A percentile compares a stretch with the other conserved stretches of the same genome.
These are phyloP conservation scores for Oropetium thomaeum DNA, from an alignment of 176 grass and related monocot genomes.

Conservation along the genomic window DNA sequence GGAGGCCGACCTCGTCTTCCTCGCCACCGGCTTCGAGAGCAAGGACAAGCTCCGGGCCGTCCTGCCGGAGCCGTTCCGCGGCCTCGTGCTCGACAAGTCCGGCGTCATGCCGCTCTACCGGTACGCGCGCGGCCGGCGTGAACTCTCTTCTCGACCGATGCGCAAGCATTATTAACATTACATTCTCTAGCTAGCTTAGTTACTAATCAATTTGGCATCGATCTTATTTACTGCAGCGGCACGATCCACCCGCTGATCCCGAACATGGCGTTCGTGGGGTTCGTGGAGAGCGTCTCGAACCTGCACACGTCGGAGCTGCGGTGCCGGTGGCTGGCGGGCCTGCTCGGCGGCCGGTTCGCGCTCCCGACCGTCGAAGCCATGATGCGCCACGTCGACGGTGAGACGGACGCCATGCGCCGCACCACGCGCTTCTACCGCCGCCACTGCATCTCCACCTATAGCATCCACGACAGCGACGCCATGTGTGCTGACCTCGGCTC, in stretches of 20 bases:
- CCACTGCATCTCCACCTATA: slow-evolving; percentile 99
- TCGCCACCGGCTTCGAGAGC: slow-evolving; percentile 92
- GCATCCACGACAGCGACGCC: slow-evolving; percentile 96
- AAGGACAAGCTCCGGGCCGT: slow-evolving; percentile 82
- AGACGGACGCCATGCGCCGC: slow-evolving; percentile 79
- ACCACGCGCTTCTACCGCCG: slow-evolving; percentile 95
- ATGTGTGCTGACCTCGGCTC: slow-evolving; percentile 83
- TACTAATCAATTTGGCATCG: not conserved
- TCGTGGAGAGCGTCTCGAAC: slow-evolving; percentile 98
- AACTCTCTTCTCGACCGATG: too few species aligned
- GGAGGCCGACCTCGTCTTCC: slow-evolving; percentile 90
- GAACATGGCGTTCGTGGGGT: slow-evolving; percentile 97
- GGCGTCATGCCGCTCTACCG: slow-evolving; percentile 89
- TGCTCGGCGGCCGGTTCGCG: slow-evolving; percentile 55
- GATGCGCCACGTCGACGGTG: slow-evolving; percentile 48
- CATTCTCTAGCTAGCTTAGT: too few species aligned
- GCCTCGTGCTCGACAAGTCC: slow-evolving; percentile 56
- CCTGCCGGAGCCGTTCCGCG: slow-evolving; percentile 58
- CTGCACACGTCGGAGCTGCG: slow-evolving; percentile 95
- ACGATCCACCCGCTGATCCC: slow-evolving; percentile 91
- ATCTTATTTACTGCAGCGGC: slow-evolving; percentile 35
- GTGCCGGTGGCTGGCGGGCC: slow-evolving; percentile 82
- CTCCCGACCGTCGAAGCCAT: slow-evolving; percentile 60
- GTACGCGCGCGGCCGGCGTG: slow-evolving; percentile 27
- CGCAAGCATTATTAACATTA: too few species aligned